Base-by-base conservation (phyloP, 2,329 filamentous ascomycete species). In the Colletotrichum navitas region DNA sequence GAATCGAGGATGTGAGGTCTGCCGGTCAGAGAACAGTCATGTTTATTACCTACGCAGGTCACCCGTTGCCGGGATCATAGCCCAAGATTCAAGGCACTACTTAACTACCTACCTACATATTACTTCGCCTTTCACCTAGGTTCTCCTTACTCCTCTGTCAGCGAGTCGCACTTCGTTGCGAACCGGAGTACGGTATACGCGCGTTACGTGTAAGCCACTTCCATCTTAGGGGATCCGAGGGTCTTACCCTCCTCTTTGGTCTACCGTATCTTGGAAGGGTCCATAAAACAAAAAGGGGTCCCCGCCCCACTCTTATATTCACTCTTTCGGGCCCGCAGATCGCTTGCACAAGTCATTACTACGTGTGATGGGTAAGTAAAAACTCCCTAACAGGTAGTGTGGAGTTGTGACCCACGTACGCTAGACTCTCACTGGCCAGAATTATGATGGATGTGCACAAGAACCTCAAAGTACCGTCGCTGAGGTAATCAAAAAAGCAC, bases 161-260 rank as follows among this genome's bases (percentile, higher is more conserved):
- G 45, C 45, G 45, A 62, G 32, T 51, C n/a, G 32, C 32, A 21
- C 32, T 26, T 16, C 32, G 16, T 32, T 7, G n/a, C 36, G 32
- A 21, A 21, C 21, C 54, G 34, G 32, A 36, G 10, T 11, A 36
- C 10, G 10, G n/a, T 39, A 51, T 45, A 51, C 45, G 41, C 59
- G 45, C 45, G 45, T 51, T 36, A 39, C 59, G 45, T 62, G 43
- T 62, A 62, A 62, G 59, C 45, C 47, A 51, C 59, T 24, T 51
- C 26, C 14, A 2, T 61, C 59, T 49, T 62, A n/a, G 59, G 58
- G 21, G 59, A 32, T 36, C 5, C 43, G 47, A 61, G 59, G 59
- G 59, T 26, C 59, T 49, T 61, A n/a, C 43, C 29, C 45, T 51
- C 45, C n/a, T n/a, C 5, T 49, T 51, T n/a, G 45, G 59, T 7